A percentile compares a stretch with the other conserved stretches of the same genome.
Evolutionary conservation across 495 filamentous ascomycete species (phyloP).

Genomic region (Penicillium pancosmium): DNA sequence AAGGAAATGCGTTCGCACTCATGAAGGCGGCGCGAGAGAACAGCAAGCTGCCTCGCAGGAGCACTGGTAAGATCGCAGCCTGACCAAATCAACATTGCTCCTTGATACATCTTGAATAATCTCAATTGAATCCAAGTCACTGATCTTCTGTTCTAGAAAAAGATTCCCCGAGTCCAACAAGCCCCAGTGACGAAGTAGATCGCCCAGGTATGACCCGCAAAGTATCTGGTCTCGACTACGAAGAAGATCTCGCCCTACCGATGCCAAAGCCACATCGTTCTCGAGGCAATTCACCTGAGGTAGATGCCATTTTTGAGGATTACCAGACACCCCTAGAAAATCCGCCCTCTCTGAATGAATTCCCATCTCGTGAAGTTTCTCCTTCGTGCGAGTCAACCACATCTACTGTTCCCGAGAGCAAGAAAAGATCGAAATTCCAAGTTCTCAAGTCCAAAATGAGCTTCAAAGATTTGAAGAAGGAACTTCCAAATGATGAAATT

Average conservation of each 20-base stretch:
- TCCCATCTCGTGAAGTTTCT: neutral
- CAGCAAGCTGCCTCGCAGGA: conserved; percentile 7
- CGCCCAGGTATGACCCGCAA: conserved; percentile 18
- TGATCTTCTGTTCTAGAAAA: too few relatives aligned
- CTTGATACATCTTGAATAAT: too few relatives aligned
- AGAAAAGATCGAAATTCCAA: conserved; percentile 33
- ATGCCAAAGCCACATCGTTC: conserved; percentile 33
- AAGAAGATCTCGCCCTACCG: conserved; percentile 33
- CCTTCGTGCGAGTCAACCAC: neutral
- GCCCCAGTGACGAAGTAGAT: neutral
- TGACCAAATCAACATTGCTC: too few relatives aligned
- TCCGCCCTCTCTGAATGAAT: conserved; percentile 24
- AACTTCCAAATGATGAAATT: conserved; percentile 21
- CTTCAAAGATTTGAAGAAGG: conserved; percentile 38
- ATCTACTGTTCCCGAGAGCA: conserved; percentile 10
- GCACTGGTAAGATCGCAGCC: conserved; percentile 12
- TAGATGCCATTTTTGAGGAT: neutral
- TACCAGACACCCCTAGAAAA: conserved; percentile 13
- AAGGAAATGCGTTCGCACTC: neutral
- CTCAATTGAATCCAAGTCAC: too few relatives aligned
- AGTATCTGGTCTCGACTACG: conserved; percentile 30
- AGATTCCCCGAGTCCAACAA: neutral
- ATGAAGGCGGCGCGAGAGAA: conserved; percentile 1
- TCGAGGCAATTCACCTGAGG: neutral
- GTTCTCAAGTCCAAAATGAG: conserved; percentile 36